Percentiles rank a stretch among this genome's conserved stretches.
phyloP scores from a whole-genome alignment of 495 filamentous ascomycete species.

The Neurospora tetrasperma region DNA sequence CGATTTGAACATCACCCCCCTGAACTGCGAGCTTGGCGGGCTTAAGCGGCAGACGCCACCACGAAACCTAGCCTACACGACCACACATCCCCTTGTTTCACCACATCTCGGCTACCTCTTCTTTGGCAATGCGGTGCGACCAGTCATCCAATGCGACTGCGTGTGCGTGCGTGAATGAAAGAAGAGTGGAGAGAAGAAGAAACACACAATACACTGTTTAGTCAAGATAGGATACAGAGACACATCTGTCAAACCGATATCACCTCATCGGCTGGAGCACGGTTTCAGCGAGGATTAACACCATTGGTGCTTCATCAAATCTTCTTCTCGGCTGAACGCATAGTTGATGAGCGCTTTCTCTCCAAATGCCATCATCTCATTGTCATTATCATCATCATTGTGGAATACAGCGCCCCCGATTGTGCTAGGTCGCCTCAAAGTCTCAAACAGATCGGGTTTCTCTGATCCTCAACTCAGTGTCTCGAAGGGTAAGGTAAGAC shows the following conservation, averaged over 20 bases:
- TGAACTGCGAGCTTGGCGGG: neutral
- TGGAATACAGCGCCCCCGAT: neutral
- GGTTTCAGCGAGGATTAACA: neutral
- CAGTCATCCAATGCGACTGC: neutral
- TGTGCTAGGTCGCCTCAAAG: neutral
- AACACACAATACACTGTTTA: neutral
- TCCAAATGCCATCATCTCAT: neutral
- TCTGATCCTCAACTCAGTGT: neutral
- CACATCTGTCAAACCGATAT: neutral
- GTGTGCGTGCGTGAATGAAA: neutral
- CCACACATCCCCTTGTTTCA: neutral
- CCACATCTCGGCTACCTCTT: neutral
- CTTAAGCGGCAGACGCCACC: neutral
- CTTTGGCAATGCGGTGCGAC: neutral
- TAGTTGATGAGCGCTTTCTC: neutral
- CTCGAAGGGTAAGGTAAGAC: neutral
- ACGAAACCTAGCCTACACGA: neutral
- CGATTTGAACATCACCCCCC: neutral
- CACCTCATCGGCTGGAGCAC: neutral
- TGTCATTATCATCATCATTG: neutral
- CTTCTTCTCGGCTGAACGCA: neutral
- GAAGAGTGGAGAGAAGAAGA: neutral
- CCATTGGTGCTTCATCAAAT: neutral
- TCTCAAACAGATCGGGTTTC: neutral
- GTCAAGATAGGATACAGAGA: neutral